Evolutionary conservation across 163 green algal genomes (phyloP), one percentile per base, ranked within the genome.

Genomic region (Scenedesmus sp.): DNA sequence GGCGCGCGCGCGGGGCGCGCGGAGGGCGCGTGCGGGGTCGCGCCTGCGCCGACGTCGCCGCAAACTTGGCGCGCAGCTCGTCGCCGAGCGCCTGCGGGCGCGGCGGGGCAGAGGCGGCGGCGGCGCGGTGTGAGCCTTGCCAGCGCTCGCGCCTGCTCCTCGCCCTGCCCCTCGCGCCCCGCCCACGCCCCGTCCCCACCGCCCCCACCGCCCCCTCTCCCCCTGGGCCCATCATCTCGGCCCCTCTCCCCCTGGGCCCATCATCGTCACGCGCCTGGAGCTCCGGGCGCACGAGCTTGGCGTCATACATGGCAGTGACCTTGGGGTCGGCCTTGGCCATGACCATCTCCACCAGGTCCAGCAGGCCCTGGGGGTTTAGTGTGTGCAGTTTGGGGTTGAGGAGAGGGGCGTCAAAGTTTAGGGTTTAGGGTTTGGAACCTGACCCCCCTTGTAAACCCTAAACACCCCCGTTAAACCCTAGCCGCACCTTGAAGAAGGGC

Each of bases 271-370:
- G 17, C 36, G 74, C 73, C 82, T 71, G 60, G 67, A 96, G 87
- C 48, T 86, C 69, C 29, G 83, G 60, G 11, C 84, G 75, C 20
- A 95, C 92, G 48, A 98, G 88, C 7, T 86, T 89, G 29, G 82
- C 74, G 39, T 96, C 92, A 58, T 99, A 98, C 79, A 94, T 89
- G 26, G 87, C 82, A 15, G 90, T 87, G 4, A 97, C 88, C 10
- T 83, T 60, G 0, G 89, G 82, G 85, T 97, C 94, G 1, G 87
- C 90, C 88, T 98, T 98, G 73, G 94, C 95, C 66, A 98, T 89
- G 50, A 98, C 93, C 96, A 99, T 99, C 83, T 99, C 96, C 34
- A 99, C 89, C 85, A 99, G 93, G 89, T 99, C 96, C 44, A 99
- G 85, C 0, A 82, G 53, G 13, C 63, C 63, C 63, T n/a, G n/a